Conservation (phyloP, 805 yeast species). For the Kuraishia piskuri region DNA sequence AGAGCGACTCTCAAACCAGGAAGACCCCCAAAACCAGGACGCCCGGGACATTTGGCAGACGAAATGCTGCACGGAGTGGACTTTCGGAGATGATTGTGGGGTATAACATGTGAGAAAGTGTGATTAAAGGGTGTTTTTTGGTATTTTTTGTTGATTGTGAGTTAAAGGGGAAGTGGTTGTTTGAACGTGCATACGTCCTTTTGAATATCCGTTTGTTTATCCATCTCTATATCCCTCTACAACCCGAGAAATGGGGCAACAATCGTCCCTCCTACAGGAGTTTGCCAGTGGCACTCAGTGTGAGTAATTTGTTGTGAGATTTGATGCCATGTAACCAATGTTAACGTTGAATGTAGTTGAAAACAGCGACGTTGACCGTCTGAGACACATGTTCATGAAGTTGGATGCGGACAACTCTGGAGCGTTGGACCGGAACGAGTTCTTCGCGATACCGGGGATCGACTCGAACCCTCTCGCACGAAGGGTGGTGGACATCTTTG, state of each 20-base stretch:
- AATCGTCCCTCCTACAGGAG: slow-evolving; percentile 45
- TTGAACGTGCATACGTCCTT: no score
- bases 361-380: slow-evolving; percentile 82
- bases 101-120: no score
- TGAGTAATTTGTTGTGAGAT: slow-evolving; percentile 19
- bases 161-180: no score
- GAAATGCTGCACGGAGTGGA: no score
- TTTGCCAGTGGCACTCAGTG: slow-evolving; percentile 77
- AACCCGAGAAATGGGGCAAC: slow-evolving; percentile 28
- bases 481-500: slow-evolving; percentile 89
- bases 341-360: slow-evolving; percentile 49
- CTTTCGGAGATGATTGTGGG: no score
- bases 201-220: no score
- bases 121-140: no score
- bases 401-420: slow-evolving; percentile 91
- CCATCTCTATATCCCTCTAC: no score
- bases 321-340: slow-evolving; percentile 1
- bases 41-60: no score
- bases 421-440: slow-evolving; percentile 83
- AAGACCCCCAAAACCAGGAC: no score
- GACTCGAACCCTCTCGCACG: slow-evolving; percentile 83
- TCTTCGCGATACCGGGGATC: slow-evolving; percentile 88
- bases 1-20: no score
- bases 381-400: slow-evolving; percentile 90
- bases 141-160: no score